Evolutionary conservation across 208 protist species (phyloP).

Genomic region (Ichthyophonus hoferi): DNA sequence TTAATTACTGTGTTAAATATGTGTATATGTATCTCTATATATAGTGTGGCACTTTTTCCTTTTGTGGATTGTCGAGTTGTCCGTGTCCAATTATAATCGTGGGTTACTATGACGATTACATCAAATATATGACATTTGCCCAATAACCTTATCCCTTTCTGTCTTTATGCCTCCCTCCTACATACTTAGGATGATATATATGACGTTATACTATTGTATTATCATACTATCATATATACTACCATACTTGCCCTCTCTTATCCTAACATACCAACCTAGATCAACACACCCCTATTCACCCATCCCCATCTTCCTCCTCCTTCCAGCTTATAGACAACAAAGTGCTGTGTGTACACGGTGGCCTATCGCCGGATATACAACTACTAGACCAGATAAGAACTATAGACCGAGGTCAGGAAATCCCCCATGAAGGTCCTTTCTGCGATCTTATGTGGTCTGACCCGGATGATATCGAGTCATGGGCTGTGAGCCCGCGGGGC

Average conservation of each 20-base stretch:
- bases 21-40: too few relatives aligned
- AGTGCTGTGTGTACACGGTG: slow-evolving; percentile 79
- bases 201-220: neutral
- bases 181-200: too few relatives aligned
- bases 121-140: too few relatives aligned
- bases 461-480: slow-evolving; percentile 80
- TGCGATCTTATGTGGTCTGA: slow-evolving; percentile 82
- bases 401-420: slow-evolving; percentile 72
- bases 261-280: neutral
- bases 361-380: slow-evolving; percentile 70
- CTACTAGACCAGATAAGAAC: slow-evolving; percentile 79
- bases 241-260: neutral
- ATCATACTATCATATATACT: too few relatives aligned
- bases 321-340: slow-evolving; percentile 67
- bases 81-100: too few relatives aligned
- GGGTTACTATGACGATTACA: too few relatives aligned
- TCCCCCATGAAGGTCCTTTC: slow-evolving; percentile 81
- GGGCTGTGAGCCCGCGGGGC: slow-evolving; percentile 74
- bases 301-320: neutral
- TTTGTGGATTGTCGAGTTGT: too few relatives aligned
- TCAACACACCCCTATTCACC: neutral
- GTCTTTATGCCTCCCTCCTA: too few relatives aligned
- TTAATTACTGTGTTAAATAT: too few relatives aligned
- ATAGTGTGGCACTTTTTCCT: too few relatives aligned
- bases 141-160: too few relatives aligned